Evolutionary conservation across 1,284 basidiomycete genomes (phyloP).

Genomic region (Exsudoporus floridanus): DNA sequence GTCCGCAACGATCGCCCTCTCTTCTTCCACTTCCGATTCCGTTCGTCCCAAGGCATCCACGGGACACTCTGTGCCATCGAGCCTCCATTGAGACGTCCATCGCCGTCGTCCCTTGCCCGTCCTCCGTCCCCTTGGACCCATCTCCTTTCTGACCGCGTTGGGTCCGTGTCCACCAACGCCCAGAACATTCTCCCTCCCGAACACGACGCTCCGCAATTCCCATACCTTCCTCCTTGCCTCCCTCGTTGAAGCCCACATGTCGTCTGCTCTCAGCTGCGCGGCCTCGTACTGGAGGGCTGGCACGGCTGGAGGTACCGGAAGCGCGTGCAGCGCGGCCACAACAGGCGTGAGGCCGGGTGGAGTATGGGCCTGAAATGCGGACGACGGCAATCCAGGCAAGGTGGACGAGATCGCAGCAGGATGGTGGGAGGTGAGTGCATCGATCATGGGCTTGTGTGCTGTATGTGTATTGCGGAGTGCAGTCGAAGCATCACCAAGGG

Average conservation of each 20-base stretch:
- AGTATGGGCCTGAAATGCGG: conserved; percentile 2
- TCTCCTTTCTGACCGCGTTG: conserved; percentile 40
- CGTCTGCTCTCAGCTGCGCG: conserved; percentile 60
- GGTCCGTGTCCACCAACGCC: conserved; percentile 12
- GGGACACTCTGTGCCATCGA: conserved; percentile 57
- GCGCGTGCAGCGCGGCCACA: conserved; percentile 23
- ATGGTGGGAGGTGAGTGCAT: conserved; percentile 43
- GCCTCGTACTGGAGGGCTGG: conserved; percentile 70
- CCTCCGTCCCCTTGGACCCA: conserved; percentile 21
- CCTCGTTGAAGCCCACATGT: conserved; percentile 64
- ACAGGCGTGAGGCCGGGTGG: conserved; percentile 18
- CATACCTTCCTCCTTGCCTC: conserved; percentile 63
- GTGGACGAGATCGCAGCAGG: conserved; percentile 3
- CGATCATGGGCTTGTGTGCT: conserved; percentile 46
- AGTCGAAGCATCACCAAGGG: conserved; percentile 54
- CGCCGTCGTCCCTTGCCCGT: conserved; percentile 25
- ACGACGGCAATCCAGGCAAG: conserved; percentile 1
- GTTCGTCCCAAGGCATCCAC: conserved; percentile 70
- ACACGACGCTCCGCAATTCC: conserved; percentile 49
- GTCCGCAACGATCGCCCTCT: conserved; percentile 39
- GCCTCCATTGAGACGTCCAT: conserved; percentile 56
- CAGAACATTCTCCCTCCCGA: conserved; percentile 31
- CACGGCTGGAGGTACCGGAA: conserved; percentile 44
- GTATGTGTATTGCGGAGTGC: conserved; percentile 57
- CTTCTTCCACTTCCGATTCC: conserved; percentile 74